A percentile compares a stretch with the other conserved stretches of the same genome.
Evolutionary conservation across 768 basidiomycete species (phyloP).

Genomic region (Mycena amicta): DNA sequence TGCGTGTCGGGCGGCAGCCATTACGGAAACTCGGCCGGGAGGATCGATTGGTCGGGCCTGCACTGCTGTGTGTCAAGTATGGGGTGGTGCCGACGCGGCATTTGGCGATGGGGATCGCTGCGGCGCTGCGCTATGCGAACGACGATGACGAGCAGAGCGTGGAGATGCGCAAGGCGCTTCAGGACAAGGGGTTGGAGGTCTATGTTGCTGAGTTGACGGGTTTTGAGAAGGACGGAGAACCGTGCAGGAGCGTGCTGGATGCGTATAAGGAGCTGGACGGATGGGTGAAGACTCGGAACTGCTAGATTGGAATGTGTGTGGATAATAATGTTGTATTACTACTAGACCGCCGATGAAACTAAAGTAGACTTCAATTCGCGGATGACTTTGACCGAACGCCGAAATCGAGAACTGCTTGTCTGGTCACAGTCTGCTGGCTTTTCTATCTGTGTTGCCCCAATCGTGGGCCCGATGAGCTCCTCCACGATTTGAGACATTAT

Average conservation of each 20-base stretch:
- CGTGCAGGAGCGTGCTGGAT: conserved; percentile 5
- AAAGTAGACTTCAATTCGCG: too few species aligned
- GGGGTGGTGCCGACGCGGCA: conserved; percentile 30
- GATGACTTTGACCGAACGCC: too few species aligned
- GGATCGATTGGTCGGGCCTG: conserved; percentile 40
- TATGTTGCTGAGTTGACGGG: conserved; percentile 33
- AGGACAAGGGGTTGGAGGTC: conserved; percentile 29
- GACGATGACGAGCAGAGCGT: conserved; percentile 34
- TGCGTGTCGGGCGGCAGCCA: conserved; percentile 41
- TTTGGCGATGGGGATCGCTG: conserved; percentile 37
- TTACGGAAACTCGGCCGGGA: conserved; percentile 38
- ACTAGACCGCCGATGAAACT: too few species aligned
- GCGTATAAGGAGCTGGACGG: conserved; percentile 1
- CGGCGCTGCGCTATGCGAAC: conserved; percentile 37
- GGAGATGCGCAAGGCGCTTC: conserved; percentile 27
- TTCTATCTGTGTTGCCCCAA: too few species aligned
- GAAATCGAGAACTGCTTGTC: too few species aligned
- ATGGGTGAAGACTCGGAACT: not conserved
- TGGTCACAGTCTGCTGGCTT: too few species aligned
- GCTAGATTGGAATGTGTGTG: too few species aligned
- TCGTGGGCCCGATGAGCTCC: too few species aligned
- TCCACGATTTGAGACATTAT: too few species aligned
- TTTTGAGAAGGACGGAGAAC: conserved; percentile 23
- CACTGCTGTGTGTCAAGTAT: conserved; percentile 35
- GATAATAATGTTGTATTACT: too few species aligned